Evolutionary conservation across 495 filamentous ascomycete genomes (phyloP).

Genomic region (Podospora anserina): DNA sequence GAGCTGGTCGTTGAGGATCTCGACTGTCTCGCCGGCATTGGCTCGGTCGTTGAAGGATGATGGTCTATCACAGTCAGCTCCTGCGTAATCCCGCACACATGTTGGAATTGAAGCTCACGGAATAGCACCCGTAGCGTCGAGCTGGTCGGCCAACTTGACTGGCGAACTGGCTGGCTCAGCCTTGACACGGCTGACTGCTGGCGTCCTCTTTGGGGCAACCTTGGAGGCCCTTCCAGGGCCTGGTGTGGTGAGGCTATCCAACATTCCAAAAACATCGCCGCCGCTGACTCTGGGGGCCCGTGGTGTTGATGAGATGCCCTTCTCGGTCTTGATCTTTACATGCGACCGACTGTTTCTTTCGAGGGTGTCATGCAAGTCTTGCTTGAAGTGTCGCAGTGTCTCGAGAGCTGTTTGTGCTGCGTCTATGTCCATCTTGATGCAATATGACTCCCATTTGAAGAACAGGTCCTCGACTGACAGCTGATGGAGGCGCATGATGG

Average conservation of each 20-base stretch:
- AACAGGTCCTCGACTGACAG: slow-evolving; percentile 78
- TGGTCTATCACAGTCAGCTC: slow-evolving; percentile 32
- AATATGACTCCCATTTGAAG: slow-evolving; percentile 98
- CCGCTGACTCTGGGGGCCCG: slow-evolving; percentile 45
- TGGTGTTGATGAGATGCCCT: slow-evolving; percentile 62
- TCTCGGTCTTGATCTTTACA: slow-evolving; percentile 54
- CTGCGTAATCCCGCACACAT: neutral
- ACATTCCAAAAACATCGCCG: slow-evolving; percentile 80
- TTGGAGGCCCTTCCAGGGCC: slow-evolving; percentile 46
- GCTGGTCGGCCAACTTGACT: slow-evolving; percentile 39
- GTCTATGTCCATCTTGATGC: slow-evolving; percentile 79
- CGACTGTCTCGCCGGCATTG: slow-evolving; percentile 74
- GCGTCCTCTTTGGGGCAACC: slow-evolving; percentile 56
- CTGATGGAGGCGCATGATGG: slow-evolving; percentile 76
- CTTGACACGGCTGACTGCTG: slow-evolving; percentile 45
- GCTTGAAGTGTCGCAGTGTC: slow-evolving; percentile 72
- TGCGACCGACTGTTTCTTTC: slow-evolving; percentile 63
- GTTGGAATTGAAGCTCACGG: slow-evolving; percentile 28
- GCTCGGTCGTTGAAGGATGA: slow-evolving; percentile 66
- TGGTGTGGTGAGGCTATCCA: slow-evolving; percentile 78
- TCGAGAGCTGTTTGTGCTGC: slow-evolving; percentile 67
- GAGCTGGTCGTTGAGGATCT: slow-evolving; percentile 78
- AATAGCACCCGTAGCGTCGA: slow-evolving; percentile 38
- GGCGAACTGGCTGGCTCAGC: slow-evolving; percentile 47
- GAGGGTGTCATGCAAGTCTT: slow-evolving; percentile 77